Percentiles rank a stretch among this genome's conserved stretches.
Evolutionary conservation across 2,329 filamentous ascomycete genomes (phyloP).

Genomic region (Xylariaceae sp.): DNA sequence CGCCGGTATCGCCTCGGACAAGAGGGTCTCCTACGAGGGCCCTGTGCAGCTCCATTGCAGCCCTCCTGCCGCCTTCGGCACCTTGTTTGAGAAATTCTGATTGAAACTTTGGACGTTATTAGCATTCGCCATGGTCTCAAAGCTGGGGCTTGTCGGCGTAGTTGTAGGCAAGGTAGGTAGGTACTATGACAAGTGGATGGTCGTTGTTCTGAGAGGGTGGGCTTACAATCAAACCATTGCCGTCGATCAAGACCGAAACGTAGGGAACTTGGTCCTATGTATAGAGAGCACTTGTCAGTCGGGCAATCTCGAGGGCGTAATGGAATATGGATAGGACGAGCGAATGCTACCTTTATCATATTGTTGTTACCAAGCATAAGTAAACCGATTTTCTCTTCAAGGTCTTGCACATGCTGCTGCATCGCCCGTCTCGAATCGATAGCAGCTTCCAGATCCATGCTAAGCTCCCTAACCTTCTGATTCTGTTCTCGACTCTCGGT

Average conservation of each 20-base stretch:
- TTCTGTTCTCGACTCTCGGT: conserved; percentile 40
- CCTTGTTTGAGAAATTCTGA: conserved; percentile 50
- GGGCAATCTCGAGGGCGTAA: conserved; percentile 5
- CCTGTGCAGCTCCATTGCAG: conserved; percentile 44
- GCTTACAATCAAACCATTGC: conserved; percentile 55
- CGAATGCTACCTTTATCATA: conserved; percentile 41
- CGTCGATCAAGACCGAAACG: conserved; percentile 56
- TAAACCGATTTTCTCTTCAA: conserved; percentile 33
- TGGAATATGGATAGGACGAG: conserved; percentile 5
- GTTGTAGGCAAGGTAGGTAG: too few relatives aligned
- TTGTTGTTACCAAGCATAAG: conserved; percentile 36
- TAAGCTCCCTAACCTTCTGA: conserved; percentile 37
- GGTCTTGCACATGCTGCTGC: conserved; percentile 41
- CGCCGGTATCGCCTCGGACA: conserved; percentile 40
- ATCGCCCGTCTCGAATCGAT: conserved; percentile 44
- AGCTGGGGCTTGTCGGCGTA: too few relatives aligned
- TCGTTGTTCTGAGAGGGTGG: too few relatives aligned
- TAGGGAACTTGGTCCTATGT: conserved; percentile 51
- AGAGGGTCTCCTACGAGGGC: conserved; percentile 42
- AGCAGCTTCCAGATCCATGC: conserved; percentile 48
- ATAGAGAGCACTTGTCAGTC: conserved; percentile 16
- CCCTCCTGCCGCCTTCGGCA: conserved; percentile 48
- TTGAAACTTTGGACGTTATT: conserved; percentile 44
- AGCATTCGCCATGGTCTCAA: conserved; percentile 11
- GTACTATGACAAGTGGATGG: too few relatives aligned